Conservation (phyloP, 1,139 yeast species). For the Hansenula sp. region DNA sequence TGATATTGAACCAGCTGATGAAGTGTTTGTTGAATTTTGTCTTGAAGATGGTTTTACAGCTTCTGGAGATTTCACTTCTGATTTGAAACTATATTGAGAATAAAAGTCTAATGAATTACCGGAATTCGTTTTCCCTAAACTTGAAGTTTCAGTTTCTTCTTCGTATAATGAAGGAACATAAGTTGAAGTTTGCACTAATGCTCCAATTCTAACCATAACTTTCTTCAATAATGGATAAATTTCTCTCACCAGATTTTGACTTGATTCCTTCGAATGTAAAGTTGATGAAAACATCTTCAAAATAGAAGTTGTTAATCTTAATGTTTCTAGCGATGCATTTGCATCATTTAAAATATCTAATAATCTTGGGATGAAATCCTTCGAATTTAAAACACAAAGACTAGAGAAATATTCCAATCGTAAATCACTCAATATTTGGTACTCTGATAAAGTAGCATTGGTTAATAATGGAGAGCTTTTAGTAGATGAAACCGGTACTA, state of each 20-base stretch:
- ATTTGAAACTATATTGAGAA: slow-evolving; percentile 8
- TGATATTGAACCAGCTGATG: neutral
- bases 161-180: slow-evolving; percentile 14
- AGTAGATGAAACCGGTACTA: slow-evolving; percentile 21
- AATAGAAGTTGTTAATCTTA: slow-evolving; percentile 19
- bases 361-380: slow-evolving; percentile 22
- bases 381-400: slow-evolving; percentile 22
- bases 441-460: slow-evolving; percentile 16
- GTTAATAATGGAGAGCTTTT: slow-evolving; percentile 13
- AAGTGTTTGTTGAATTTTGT: slow-evolving; percentile 6
- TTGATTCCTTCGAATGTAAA: slow-evolving; percentile 9
- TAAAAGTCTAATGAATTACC: slow-evolving; percentile 13
- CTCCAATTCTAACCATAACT: slow-evolving; percentile 18
- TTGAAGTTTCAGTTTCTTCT: slow-evolving; percentile 15
- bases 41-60: slow-evolving; percentile 15
- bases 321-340: slow-evolving; percentile 16
- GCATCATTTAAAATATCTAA: slow-evolving; percentile 19
- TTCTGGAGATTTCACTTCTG: slow-evolving; percentile 5
- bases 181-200: slow-evolving; percentile 14
- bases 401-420: slow-evolving; percentile 23
- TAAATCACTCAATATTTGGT: slow-evolving; percentile 15
- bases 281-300: slow-evolving; percentile 15
- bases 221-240: slow-evolving; percentile 18
- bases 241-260: slow-evolving; percentile 9
- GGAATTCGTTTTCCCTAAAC: slow-evolving; percentile 15